Evolutionary conservation across 139 green algal genomes (phyloP).

Genomic region (Marvania coccoides): DNA sequence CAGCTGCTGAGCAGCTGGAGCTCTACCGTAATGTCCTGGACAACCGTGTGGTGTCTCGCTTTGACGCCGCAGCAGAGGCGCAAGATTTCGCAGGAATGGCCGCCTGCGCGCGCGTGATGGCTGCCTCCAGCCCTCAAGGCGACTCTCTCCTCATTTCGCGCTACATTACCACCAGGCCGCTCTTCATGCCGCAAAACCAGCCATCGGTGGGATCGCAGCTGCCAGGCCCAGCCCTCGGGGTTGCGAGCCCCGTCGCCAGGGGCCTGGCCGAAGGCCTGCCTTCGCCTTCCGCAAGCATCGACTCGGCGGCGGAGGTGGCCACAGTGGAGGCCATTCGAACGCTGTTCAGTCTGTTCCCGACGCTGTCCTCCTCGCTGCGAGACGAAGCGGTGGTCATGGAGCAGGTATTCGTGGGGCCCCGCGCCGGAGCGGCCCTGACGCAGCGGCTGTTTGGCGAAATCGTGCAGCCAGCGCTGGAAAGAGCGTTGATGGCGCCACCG

Average conservation of each 20-base stretch:
- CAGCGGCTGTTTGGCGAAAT: conserved; percentile 55
- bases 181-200: conserved; percentile 35
- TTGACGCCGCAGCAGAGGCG: conserved; percentile 42
- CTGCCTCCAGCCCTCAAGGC: conserved; percentile 7
- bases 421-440: conserved; percentile 33
- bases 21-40: conserved; percentile 54
- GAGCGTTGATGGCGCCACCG: conserved; percentile 25
- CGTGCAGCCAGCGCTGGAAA: conserved; percentile 37
- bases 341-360: conserved; percentile 34
- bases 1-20: conserved; percentile 35
- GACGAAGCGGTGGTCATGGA: conserved; percentile 47
- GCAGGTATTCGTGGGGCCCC: conserved; percentile 36
- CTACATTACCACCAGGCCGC: conserved; percentile 42
- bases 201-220: not conserved
- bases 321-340: conserved; percentile 5
- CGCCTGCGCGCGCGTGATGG: conserved; percentile 57
- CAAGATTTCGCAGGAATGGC: conserved; percentile 43
- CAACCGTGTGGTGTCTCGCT: conserved; percentile 50
- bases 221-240: not conserved
- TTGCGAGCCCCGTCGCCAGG: not conserved
- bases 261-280: not conserved
- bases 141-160: conserved; percentile 17
- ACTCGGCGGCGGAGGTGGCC: not conserved
- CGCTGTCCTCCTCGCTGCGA: conserved; percentile 27
- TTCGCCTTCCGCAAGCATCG: not conserved